phyloP scores from a whole-genome alignment of 768 basidiomycete species.

The Leccinum boreale region DNA sequence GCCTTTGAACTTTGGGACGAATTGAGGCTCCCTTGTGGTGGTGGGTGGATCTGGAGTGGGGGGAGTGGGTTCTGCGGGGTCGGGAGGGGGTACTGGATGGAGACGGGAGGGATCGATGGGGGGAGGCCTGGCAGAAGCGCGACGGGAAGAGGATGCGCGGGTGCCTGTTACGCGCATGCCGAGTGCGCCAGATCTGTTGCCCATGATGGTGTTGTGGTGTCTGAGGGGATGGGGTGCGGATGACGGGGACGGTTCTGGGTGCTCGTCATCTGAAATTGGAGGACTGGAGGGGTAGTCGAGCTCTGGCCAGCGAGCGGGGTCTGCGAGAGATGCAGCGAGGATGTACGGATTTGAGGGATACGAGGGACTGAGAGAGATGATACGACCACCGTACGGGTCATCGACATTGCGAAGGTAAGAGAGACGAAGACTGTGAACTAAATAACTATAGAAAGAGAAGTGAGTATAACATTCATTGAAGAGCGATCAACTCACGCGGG shows the following conservation, averaged over 20 bases:
- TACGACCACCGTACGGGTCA: slow-evolving; percentile 77
- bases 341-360: slow-evolving; percentile 84
- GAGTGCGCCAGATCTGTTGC: slow-evolving; percentile 59
- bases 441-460: slow-evolving; percentile 43
- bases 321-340: slow-evolving; percentile 73
- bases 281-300: slow-evolving; percentile 69
- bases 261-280: slow-evolving; percentile 68
- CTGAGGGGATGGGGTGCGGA: slow-evolving; percentile 51
- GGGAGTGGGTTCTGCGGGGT: slow-evolving; percentile 9
- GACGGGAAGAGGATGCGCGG: slow-evolving; percentile 50
- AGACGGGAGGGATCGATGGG: slow-evolving; percentile 8
- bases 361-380: slow-evolving; percentile 76
- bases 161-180: slow-evolving; percentile 78
- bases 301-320: slow-evolving; percentile 82
- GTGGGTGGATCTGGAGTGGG: slow-evolving; percentile 38
- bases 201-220: slow-evolving; percentile 89
- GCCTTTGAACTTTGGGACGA: slow-evolving; percentile 76
- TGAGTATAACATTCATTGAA: no score
- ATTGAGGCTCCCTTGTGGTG: slow-evolving; percentile 52
- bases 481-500: slow-evolving; percentile 42
- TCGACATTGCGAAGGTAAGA: slow-evolving; percentile 86
- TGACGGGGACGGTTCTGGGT: slow-evolving; percentile 30
- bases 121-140: slow-evolving; percentile 33
- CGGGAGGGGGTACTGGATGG: slow-evolving; percentile 3
- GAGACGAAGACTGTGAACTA: slow-evolving; percentile 83